A percentile compares a stretch with the other conserved stretches of the same genome.
Conservation (phyloP, 2,329 filamentous ascomycete species). For the Tricladium varicosporioides region DNA sequence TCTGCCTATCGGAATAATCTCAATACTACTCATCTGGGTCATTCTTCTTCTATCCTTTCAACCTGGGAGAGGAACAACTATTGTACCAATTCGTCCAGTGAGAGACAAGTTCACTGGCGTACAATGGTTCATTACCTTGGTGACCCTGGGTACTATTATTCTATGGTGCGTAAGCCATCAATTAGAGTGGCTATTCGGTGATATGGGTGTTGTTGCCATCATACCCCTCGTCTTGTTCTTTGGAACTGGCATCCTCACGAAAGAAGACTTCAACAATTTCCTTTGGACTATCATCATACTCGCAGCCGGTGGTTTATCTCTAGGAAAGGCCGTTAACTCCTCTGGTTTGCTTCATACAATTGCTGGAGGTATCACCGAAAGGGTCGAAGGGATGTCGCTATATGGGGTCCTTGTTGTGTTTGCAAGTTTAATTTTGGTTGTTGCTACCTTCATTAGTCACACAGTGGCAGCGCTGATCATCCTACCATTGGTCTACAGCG, state of each 20-base stretch:
- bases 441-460: slow-evolving; percentile 97
- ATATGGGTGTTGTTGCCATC: slow-evolving; percentile 98
- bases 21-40: slow-evolving; percentile 84
- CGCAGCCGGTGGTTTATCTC: slow-evolving; percentile 84
- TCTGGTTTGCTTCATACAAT: slow-evolving; percentile 90
- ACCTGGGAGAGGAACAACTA: slow-evolving; percentile 79
- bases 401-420: slow-evolving; percentile 89
- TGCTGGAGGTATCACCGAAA: slow-evolving; percentile 69
- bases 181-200: slow-evolving; percentile 82
- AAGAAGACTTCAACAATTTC: slow-evolving; percentile 99
- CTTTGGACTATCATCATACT: slow-evolving; percentile 99
- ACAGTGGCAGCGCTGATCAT: slow-evolving; percentile 96
- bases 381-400: slow-evolving; percentile 74
- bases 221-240: slow-evolving; percentile 96
- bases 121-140: slow-evolving; percentile 87
- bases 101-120: slow-evolving; percentile 84
- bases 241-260: slow-evolving; percentile 91
- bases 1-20: slow-evolving; percentile 87
- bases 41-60: slow-evolving; percentile 83
- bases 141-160: slow-evolving; percentile 80
- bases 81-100: slow-evolving; percentile 86
- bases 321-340: slow-evolving; percentile 91
- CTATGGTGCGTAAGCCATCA: slow-evolving; percentile 94
- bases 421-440: slow-evolving; percentile 77
- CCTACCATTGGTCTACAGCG: slow-evolving; percentile 81